Evolutionary conservation across 2,329 filamentous ascomycete species (phyloP), one percentile per base, ranked within the genome.

Genomic region (Xylaria arbuscula): DNA sequence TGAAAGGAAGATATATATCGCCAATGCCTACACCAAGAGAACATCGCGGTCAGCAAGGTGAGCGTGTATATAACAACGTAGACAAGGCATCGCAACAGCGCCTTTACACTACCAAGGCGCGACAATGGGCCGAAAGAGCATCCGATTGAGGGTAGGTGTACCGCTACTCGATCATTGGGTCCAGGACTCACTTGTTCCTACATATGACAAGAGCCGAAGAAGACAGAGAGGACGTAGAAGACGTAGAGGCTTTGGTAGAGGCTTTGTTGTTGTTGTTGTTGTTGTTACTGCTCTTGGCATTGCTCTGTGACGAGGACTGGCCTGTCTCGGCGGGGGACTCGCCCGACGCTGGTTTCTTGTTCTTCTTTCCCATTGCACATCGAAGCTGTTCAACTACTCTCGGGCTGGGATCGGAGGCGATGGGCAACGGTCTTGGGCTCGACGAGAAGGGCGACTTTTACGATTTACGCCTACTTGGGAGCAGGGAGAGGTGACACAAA

Each of bases 1-100:
- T 94, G 90, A 76, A 93, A 96, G 34, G 90, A 92, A 24, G 92
- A 94, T 67, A 96, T 94, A 79, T 93, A 93, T 71, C 90, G 88
- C 93, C 92, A 95, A 81, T 95, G 92, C 79, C 93, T 95, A 60
- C 17, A 28, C 61, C 40, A 58, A 9, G 22, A 60, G 32, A 36
- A 59, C 45, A 28, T 40, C 24, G 22, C 55, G 19, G 62, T 64
- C 34, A 71, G 68, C 55, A 54, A 13, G 28, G 28, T 28, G 28
- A 28, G 45, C 13, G 38, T 57, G n/a, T 28, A 32, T 9, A 45
- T 34, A 67, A 60, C 50, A 34, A 8, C 50, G 13, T 48, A 28
- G 17, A 24, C 15, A 34, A 22, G 42, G 38, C 55, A 57, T 63
- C 58, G 64, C 51, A 55, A 36, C 67, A 69, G 75, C 54, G 71